Conservation (phyloP, 1,284 basidiomycete genomes). For the Vanrija sp. region DNA sequence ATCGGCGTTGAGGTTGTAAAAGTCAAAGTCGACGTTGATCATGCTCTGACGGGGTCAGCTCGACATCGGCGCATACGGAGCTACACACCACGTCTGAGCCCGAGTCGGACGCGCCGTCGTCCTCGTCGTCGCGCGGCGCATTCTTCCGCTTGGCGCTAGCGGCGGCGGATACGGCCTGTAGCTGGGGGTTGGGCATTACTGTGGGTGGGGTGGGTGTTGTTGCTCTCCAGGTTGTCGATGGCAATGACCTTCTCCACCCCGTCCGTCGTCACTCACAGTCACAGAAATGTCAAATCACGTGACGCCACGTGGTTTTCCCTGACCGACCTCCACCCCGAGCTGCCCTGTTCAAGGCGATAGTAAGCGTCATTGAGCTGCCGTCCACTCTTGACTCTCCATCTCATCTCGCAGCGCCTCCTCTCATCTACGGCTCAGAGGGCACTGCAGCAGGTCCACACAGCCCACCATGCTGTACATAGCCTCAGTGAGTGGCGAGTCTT, state of each 20-base stretch:
- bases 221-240: background rate
- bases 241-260: too few species aligned
- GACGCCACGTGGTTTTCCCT: background rate
- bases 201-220: background rate
- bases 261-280: too few species aligned
- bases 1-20: conserved; percentile 75
- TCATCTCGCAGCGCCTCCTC: background rate
- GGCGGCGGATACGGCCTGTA: conserved; percentile 16
- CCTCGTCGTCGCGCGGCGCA: conserved; percentile 39
- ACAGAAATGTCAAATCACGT: background rate
- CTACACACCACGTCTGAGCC: conserved; percentile 41
- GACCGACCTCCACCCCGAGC: background rate
- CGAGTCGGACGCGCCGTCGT: conserved; percentile 32
- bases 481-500: conserved; percentile 25
- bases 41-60: conserved; percentile 52
- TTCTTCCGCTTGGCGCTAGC: conserved; percentile 35
- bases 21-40: conserved; percentile 86
- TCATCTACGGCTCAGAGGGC: too few species aligned
- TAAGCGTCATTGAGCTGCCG: too few species aligned
- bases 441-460: background rate
- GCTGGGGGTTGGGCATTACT: conserved; percentile 20
- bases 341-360: too few species aligned
- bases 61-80: background rate
- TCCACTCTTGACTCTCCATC: background rate
- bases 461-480: conserved; percentile 39